Conservation (phyloP, 441 rosid genomes). For the Lepidium campestre region DNA sequence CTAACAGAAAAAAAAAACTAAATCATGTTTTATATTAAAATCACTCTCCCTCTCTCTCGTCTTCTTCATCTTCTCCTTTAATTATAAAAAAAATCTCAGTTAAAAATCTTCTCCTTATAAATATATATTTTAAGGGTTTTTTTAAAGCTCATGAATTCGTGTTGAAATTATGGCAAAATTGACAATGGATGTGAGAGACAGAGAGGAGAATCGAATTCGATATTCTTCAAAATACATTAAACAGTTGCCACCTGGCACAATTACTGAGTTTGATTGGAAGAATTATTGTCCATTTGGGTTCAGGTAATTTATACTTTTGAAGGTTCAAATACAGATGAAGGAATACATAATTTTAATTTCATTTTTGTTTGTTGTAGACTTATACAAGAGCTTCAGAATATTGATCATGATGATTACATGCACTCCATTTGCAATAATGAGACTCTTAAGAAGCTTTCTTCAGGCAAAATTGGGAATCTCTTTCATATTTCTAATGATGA, state of each 20-base stretch:
- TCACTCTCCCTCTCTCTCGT: background rate
- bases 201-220: constrained; percentile 24
- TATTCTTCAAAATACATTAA: constrained; percentile 21
- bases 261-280: constrained; percentile 45
- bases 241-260: constrained; percentile 27
- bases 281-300: constrained; percentile 55
- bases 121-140: background rate
- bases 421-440: constrained; percentile 38
- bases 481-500: constrained; percentile 34
- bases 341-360: background rate
- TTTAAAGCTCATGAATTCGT: background rate
- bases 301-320: constrained; percentile 28
- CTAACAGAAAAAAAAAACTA: constrained; percentile 17
- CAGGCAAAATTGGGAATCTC: constrained; percentile 33
- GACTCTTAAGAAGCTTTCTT: constrained; percentile 36
- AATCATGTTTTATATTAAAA: background rate
- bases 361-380: constrained; percentile 25
- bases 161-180: constrained; percentile 16
- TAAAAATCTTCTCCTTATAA: background rate
- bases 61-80: background rate
- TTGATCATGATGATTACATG: constrained; percentile 40
- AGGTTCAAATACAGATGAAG: background rate
- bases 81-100: background rate
- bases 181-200: constrained; percentile 23
- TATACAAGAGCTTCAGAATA: constrained; percentile 35